Evolutionary conservation across 1,284 basidiomycete species (phyloP).

Genomic region (Vanrija sp.): DNA sequence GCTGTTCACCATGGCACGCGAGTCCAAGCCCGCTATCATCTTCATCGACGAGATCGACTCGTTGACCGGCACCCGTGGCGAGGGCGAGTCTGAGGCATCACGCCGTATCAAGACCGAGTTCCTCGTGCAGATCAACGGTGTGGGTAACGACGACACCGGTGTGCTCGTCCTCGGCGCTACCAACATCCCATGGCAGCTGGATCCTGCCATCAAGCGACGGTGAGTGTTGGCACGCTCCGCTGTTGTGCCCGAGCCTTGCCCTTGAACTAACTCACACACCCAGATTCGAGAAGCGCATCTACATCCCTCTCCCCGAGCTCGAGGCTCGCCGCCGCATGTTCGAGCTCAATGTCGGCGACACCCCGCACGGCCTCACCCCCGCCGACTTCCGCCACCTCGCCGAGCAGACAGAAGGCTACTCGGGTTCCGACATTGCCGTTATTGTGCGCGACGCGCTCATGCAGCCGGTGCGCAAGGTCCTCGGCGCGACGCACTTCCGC

Average conservation of each 20-base stretch:
- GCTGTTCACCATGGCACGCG: slow-evolving; percentile 92
- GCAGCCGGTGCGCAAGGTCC: slow-evolving; percentile 96
- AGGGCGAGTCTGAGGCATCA: slow-evolving; percentile 93
- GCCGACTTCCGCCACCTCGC: slow-evolving; percentile 82
- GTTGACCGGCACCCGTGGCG: slow-evolving; percentile 87
- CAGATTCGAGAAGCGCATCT: slow-evolving; percentile 95
- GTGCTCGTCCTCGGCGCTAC: slow-evolving; percentile 98
- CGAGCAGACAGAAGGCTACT: slow-evolving; percentile 86
- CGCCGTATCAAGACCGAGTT: slow-evolving; percentile 98
- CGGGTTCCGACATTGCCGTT: slow-evolving; percentile 92
- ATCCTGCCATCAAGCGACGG: slow-evolving; percentile 96
- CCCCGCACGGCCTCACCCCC: slow-evolving; percentile 75
- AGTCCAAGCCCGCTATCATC: slow-evolving; percentile 95
- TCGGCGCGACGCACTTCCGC: slow-evolving; percentile 94
- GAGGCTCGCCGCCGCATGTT: slow-evolving; percentile 96
- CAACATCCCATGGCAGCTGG: slow-evolving; percentile 96
- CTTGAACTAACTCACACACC: not conserved
- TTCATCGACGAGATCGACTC: slow-evolving; percentile 99
- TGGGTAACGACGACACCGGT: slow-evolving; percentile 94
- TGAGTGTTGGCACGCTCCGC: slow-evolving; percentile 40
- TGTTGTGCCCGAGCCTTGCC: not conserved
- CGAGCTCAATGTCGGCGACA: slow-evolving; percentile 89
- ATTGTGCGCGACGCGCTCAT: slow-evolving; percentile 95
- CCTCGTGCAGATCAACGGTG: slow-evolving; percentile 90
- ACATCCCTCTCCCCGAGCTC: slow-evolving; percentile 91